Conservation (phyloP, 345 rosid genomes). For the Eucalyptus cloeziana region DNA sequence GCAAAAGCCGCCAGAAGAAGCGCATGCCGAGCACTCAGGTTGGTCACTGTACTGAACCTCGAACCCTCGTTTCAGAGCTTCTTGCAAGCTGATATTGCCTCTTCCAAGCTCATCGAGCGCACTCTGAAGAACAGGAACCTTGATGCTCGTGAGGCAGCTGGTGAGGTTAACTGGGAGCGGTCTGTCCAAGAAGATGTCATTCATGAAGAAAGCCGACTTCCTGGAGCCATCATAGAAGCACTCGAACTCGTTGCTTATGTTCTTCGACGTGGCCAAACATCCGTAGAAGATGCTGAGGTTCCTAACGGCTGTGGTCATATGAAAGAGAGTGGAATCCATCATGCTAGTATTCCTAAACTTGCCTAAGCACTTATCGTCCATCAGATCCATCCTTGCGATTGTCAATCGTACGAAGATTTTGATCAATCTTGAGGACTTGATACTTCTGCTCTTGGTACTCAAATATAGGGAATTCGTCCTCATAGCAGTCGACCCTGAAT, state of each 20-base stretch:
- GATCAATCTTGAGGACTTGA: not conserved
- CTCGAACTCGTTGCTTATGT: not conserved
- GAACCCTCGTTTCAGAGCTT: constrained; percentile 8
- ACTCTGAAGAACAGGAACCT: not conserved
- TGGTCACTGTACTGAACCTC: not conserved
- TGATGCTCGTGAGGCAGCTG: not conserved
- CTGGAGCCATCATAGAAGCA: not conserved
- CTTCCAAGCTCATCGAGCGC: not conserved
- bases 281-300: not conserved
- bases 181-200: not conserved
- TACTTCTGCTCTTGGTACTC: not conserved
- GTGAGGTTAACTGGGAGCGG: not conserved
- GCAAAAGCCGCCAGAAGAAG: constrained; percentile 21
- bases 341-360: not conserved
- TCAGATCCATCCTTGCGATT: not conserved
- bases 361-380: not conserved
- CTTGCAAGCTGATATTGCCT: fast-evolving
- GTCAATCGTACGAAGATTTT: not conserved
- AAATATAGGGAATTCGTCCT: not conserved
- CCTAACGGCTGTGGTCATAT: not conserved
- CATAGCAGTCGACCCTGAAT: not conserved
- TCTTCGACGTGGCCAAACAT: not conserved
- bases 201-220: not conserved
- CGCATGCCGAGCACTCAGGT: not conserved
- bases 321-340: not conserved